Conservation (phyloP, 306 rosid species). For the Vigna angularis region DNA sequence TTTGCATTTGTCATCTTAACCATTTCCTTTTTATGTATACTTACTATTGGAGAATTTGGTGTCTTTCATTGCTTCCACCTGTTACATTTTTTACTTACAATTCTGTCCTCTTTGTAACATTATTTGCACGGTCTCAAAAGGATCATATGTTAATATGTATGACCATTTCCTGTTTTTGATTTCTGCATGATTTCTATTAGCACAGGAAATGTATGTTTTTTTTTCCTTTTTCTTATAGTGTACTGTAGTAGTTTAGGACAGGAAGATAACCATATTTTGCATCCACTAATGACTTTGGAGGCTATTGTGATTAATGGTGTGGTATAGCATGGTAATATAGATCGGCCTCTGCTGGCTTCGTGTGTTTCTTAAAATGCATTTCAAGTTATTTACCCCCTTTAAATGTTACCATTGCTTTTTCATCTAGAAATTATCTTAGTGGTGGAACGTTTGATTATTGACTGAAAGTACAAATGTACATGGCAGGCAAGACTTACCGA, state of each 20-base stretch:
- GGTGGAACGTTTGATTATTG: background rate
- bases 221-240: background rate
- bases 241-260: background rate
- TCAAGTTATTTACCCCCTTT: background rate
- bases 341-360: background rate
- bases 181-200: constrained; percentile 1
- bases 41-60: background rate
- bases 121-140: constrained; percentile 1
- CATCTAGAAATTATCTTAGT: constrained; percentile 12
- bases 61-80: background rate
- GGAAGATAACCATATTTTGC: constrained; percentile 9
- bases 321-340: background rate
- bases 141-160: background rate
- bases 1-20: background rate
- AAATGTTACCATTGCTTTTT: background rate
- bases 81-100: background rate
- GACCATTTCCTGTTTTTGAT: constrained; percentile 1
- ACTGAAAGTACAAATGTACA: constrained; percentile 25
- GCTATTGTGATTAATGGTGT: constrained; percentile 6
- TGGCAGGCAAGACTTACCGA: constrained; percentile 87
- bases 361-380: background rate
- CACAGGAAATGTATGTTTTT: background rate
- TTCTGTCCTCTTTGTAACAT: constrained; percentile 5
- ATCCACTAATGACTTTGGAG: background rate
- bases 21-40: constrained; percentile 8